These are phyloP conservation scores for Metschnikowia noctiluminum DNA, from an alignment of 805 yeast species.

Conservation along the genomic window DNA sequence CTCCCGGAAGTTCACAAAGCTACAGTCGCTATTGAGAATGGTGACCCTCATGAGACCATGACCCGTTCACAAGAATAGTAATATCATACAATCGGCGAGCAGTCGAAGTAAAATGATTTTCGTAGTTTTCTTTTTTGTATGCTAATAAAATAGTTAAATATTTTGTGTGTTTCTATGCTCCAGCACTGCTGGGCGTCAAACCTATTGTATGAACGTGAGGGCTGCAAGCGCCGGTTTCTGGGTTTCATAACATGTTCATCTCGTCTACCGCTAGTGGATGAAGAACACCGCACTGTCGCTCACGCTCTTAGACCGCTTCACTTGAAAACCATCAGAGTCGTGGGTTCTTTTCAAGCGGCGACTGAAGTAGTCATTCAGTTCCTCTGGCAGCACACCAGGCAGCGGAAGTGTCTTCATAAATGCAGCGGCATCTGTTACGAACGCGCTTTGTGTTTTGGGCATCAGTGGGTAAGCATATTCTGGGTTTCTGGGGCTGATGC, in stretches of 20 bases:
- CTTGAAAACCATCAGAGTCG: constrained; percentile 7
- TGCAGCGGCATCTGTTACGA: constrained; percentile 1
- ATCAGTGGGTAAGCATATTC: constrained; percentile 2
- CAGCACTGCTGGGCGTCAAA: constrained; percentile 3
- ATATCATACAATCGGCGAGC: not conserved
- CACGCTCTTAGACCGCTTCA: constrained; percentile 14
- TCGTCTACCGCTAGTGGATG: constrained; percentile 7
- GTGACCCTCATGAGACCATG: no score
- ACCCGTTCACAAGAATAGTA: no score
- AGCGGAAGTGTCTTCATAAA: constrained; percentile 14
- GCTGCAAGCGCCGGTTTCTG: not conserved
- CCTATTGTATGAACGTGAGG: not conserved
- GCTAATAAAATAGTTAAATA: constrained; percentile 4
- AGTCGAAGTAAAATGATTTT: not conserved
- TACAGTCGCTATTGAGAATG: no score
- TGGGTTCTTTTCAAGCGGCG: constrained; percentile 6
- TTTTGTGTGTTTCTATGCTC: not conserved
- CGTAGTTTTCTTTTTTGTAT: constrained; percentile 5
- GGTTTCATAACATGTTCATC: not conserved
- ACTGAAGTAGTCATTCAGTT: constrained; percentile 7
- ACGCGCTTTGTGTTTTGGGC: constrained; percentile 20
- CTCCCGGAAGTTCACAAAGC: no score
- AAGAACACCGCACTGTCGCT: constrained; percentile 12
- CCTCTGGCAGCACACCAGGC: constrained; percentile 19
- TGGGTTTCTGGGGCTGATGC: constrained; percentile 19